These are phyloP conservation scores for Alliaria petiolata DNA, from an alignment of 345 rosid genomes.

Conservation along the genomic window DNA sequence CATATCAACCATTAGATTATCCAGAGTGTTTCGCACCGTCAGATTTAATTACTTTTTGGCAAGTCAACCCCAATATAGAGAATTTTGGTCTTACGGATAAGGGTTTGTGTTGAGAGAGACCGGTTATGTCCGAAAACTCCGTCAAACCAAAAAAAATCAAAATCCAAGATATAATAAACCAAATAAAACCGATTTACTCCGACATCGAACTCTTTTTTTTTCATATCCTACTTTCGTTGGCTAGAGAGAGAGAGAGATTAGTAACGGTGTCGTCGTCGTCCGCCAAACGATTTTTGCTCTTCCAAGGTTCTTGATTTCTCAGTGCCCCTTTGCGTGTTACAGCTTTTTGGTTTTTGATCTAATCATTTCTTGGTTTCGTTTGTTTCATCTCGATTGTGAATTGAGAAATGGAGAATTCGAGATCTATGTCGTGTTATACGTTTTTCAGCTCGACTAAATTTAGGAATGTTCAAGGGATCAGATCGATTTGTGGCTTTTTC, in stretches of 20 bases:
- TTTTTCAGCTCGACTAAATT: background rate
- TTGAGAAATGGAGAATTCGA: background rate
- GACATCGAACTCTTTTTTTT: background rate
- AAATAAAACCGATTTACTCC: background rate
- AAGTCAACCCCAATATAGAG: background rate
- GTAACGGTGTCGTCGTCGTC: conserved; percentile 35
- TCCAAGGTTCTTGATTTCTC: conserved; percentile 24
- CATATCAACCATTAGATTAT: conserved; percentile 14
- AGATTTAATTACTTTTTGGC: background rate
- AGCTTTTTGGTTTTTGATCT: background rate
- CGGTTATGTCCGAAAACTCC: conserved; percentile 10
- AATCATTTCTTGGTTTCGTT: background rate
- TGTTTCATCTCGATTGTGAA: conserved; percentile 5
- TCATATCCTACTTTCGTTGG: conserved; percentile 26
- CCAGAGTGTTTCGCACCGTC: background rate
- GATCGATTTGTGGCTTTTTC: conserved; percentile 7
- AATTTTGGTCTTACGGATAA: background rate
- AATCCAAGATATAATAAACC: background rate
- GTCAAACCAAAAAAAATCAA: background rate
- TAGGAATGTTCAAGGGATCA: background rate
- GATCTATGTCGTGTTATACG: conserved; percentile 9
- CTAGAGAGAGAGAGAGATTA: conserved; percentile 15
- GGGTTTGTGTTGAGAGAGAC: background rate
- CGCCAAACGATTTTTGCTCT: conserved; percentile 13
- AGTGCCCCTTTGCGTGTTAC: background rate